Conservation (phyloP, 1,284 basidiomycete genomes). For the Athelia psychrophila region DNA sequence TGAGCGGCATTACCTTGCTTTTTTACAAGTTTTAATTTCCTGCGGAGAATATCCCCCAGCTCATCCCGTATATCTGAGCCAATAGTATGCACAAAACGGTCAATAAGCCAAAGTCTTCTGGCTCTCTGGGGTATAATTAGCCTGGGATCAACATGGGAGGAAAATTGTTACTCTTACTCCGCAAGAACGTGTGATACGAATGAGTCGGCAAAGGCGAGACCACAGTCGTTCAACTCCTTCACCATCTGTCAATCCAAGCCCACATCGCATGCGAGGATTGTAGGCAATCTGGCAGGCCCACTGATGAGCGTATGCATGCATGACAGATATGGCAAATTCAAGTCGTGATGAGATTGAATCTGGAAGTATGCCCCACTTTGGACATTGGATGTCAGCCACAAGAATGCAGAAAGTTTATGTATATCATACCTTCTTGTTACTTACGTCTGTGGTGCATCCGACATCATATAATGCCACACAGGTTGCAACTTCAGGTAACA, state of each 20-base stretch:
- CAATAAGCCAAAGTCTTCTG: conserved; percentile 23
- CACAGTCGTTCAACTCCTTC: conserved; percentile 17
- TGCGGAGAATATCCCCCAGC: conserved; percentile 20
- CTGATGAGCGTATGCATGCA: conserved; percentile 19
- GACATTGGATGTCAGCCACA: neutral
- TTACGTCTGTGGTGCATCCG: conserved; percentile 9
- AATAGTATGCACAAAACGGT: conserved; percentile 20
- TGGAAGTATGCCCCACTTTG: conserved; percentile 5
- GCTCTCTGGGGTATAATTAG: conserved; percentile 8
- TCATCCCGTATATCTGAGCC: conserved; percentile 8
- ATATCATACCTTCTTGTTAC: neutral
- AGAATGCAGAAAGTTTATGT: too few relatives aligned
- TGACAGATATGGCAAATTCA: conserved; percentile 6
- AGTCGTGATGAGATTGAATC: conserved; percentile 3
- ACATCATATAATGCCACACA: conserved; percentile 14
- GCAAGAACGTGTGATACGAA: conserved; percentile 2
- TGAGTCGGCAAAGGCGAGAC: conserved; percentile 5
- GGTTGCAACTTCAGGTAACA: conserved; percentile 3
- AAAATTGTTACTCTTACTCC: neutral
- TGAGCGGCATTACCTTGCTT: neutral
- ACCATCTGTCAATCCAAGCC: conserved; percentile 14
- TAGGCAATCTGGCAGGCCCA: conserved; percentile 17
- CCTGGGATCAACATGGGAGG: neutral
- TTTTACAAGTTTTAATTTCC: neutral
- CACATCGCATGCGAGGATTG: conserved; percentile 8